Conservation (phyloP, 2,329 filamentous ascomycete genomes). For the Malbranchea cinnamomea region DNA sequence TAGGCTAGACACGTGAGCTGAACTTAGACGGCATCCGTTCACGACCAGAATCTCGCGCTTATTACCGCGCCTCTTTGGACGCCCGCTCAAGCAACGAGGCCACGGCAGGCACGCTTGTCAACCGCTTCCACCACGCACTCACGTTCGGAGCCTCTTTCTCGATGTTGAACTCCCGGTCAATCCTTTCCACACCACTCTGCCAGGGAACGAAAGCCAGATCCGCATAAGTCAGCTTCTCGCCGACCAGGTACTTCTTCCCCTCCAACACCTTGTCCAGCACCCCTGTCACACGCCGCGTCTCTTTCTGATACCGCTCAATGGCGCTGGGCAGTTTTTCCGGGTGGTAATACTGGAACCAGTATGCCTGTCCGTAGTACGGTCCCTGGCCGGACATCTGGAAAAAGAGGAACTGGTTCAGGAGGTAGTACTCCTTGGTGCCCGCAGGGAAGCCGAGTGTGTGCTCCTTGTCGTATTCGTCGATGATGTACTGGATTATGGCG, state of each 20-base stretch:
- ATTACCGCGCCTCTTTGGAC: too few species aligned
- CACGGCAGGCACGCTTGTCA: constrained; percentile 8
- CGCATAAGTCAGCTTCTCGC: constrained; percentile 28
- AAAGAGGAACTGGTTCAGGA: constrained; percentile 28
- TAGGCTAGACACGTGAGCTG: too few species aligned
- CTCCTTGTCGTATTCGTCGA: constrained; percentile 31
- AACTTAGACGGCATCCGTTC: too few species aligned
- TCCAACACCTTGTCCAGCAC: constrained; percentile 31
- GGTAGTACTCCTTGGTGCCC: constrained; percentile 21
- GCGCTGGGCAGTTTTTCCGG: constrained; percentile 31
- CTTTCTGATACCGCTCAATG: constrained; percentile 32
- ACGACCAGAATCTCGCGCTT: too few species aligned
- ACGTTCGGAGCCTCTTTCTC: constrained; percentile 10
- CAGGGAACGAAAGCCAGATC: constrained; percentile 24
- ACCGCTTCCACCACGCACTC: constrained; percentile 9
- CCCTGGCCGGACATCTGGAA: constrained; percentile 25
- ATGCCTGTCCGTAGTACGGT: constrained; percentile 28
- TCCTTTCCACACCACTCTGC: constrained; percentile 2
- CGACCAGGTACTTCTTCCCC: constrained; percentile 25
- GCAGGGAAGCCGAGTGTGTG: constrained; percentile 27
- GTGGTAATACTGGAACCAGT: constrained; percentile 25
- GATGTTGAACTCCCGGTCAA: constrained; percentile 1
- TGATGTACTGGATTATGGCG: constrained; percentile 34
- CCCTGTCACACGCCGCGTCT: constrained; percentile 31
- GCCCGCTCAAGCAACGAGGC: constrained; percentile 2